phyloP scores from a whole-genome alignment of 139 green algal species.

The Deuterostichococcus epilithicus region DNA sequence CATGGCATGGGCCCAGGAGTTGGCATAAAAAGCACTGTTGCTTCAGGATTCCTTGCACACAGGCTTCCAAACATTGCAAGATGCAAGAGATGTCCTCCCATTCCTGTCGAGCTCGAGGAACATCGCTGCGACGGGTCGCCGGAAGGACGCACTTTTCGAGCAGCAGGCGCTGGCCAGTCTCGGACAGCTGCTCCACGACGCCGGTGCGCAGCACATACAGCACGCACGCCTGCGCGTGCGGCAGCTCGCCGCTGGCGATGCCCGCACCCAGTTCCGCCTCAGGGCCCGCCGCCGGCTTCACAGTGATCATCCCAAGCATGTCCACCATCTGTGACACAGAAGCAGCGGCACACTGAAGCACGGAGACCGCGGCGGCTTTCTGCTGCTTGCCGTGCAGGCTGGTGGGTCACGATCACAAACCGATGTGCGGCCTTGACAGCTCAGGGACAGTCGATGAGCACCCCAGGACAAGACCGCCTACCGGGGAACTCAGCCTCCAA shows the following conservation, averaged over 20 bases:
- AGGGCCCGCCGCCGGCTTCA: neutral
- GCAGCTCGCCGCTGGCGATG: slow-evolving; percentile 41
- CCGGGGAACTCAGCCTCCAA: neutral
- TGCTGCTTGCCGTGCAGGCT: neutral
- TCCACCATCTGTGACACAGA: neutral
- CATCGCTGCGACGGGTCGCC: too few relatives aligned
- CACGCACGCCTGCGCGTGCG: slow-evolving; percentile 60
- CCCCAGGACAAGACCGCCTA: too few relatives aligned
- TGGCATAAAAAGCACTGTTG: too few relatives aligned
- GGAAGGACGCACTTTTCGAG: neutral
- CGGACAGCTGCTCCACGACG: slow-evolving; percentile 67
- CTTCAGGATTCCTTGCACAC: too few relatives aligned
- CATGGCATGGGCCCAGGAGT: too few relatives aligned
- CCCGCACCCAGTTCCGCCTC: slow-evolving; percentile 37
- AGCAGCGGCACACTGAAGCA: neutral
- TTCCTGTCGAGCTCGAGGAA: too few relatives aligned
- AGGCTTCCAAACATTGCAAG: too few relatives aligned
- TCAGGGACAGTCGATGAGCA: too few relatives aligned
- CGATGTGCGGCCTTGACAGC: too few relatives aligned
- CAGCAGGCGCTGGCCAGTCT: slow-evolving; percentile 46
- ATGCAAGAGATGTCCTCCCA: too few relatives aligned
- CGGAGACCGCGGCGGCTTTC: neutral
- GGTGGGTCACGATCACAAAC: too few relatives aligned
- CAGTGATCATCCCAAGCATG: slow-evolving; percentile 12
- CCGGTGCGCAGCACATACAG: slow-evolving; percentile 76